Conservation (phyloP, 371 early-diverging fungal species). For the Circinella minor region DNA sequence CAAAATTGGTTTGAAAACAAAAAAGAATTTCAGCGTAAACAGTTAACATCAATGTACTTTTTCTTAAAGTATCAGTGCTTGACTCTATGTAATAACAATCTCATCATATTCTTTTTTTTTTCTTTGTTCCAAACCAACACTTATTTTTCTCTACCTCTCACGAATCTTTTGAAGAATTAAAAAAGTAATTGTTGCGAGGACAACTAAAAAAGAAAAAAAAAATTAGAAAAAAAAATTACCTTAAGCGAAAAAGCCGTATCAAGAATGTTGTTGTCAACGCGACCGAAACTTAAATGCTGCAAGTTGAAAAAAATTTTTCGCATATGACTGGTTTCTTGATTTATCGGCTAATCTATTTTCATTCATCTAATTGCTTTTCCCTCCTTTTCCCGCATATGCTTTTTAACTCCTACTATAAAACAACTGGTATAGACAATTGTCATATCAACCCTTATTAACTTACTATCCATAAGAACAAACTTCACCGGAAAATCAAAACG, state of each 20-base stretch:
- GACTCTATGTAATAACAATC: slow-evolving; percentile 16
- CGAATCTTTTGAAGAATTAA: no score
- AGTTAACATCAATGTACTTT: slow-evolving; percentile 2
- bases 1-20: neutral
- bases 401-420: no score
- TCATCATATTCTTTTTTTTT: slow-evolving; percentile 1
- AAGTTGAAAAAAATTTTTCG: neutral
- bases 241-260: neutral
- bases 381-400: no score
- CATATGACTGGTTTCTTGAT: no score
- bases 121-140: neutral
- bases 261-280: neutral
- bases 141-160: no score
- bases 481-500: no score
- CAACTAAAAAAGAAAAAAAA: neutral
- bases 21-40: slow-evolving; percentile 6
- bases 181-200: no score
- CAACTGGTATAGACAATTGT: no score
- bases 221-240: neutral
- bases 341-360: no score
- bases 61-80: slow-evolving; percentile 6
- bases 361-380: no score
- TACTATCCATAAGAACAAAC: no score
- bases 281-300: slow-evolving; percentile 1
- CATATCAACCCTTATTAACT: no score